These are phyloP conservation scores for Flammula alnicola DNA, from an alignment of 1,284 basidiomycete species.

Conservation along the genomic window DNA sequence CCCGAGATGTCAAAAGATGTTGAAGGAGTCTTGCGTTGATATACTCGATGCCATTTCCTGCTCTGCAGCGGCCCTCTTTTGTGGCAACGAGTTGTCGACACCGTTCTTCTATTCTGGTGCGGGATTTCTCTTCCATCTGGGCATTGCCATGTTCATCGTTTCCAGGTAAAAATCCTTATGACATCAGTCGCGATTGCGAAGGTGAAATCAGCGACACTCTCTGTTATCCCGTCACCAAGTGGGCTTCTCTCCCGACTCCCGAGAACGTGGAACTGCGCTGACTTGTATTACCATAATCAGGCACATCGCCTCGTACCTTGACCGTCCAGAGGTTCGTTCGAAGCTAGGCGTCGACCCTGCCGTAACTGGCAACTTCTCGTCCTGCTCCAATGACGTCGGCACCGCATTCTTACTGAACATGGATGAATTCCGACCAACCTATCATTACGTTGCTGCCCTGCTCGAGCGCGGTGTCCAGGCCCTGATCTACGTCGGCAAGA, in stretches of 20 bases:
- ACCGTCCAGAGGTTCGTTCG: conserved; percentile 53
- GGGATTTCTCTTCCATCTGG: conserved; percentile 1
- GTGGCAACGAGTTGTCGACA: conserved; percentile 35
- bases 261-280: neutral
- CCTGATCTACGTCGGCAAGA: conserved; percentile 56
- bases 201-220: conserved; percentile 39
- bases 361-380: conserved; percentile 47
- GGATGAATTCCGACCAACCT: conserved; percentile 46
- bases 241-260: conserved; percentile 10
- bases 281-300: conserved; percentile 34
- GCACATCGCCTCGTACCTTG: conserved; percentile 55
- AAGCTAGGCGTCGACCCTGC: conserved; percentile 62
- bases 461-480: conserved; percentile 77
- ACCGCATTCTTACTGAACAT: conserved; percentile 40
- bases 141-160: too few species aligned
- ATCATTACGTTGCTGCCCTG: conserved; percentile 65
- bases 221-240: conserved; percentile 57
- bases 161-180: conserved; percentile 60
- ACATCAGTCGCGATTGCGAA: conserved; percentile 64
- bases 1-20: conserved; percentile 54
- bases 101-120: conserved; percentile 44
- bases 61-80: conserved; percentile 53
- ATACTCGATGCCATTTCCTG: conserved; percentile 58
- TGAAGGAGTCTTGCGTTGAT: conserved; percentile 49
- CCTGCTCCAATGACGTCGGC: conserved; percentile 47